phyloP scores from a whole-genome alignment of 495 filamentous ascomycete genomes.

The Aspergillus olivimuriae region DNA sequence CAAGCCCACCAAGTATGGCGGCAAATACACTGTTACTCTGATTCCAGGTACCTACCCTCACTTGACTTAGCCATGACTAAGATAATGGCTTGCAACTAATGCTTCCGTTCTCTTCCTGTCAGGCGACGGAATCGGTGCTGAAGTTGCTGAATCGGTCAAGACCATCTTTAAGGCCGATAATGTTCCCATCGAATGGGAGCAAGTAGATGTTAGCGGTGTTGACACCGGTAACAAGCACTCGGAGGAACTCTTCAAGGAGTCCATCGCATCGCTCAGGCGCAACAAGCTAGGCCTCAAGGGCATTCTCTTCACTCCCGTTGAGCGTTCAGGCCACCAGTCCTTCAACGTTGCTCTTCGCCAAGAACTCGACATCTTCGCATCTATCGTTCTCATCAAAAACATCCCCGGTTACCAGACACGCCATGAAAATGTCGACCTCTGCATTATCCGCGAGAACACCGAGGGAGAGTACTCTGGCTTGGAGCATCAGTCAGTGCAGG shows the following conservation, averaged over 20 bases:
- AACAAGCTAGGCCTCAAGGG: conserved; percentile 98
- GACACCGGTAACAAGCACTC: conserved; percentile 81
- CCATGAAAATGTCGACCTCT: conserved; percentile 92
- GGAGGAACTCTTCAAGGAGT: conserved; percentile 90
- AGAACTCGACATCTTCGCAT: conserved; percentile 99
- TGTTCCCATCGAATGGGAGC: conserved; percentile 97
- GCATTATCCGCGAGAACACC: conserved; percentile 99
- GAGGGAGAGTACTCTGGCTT: conserved; percentile 98
- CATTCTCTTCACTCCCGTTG: conserved; percentile 94
- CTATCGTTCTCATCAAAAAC: conserved; percentile 97
- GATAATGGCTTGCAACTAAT: conserved; percentile 3
- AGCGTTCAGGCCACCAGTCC: conserved; percentile 94
- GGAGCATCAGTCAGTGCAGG: conserved; percentile 94
- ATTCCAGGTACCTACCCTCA: conserved; percentile 67
- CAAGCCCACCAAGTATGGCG: conserved; percentile 98
- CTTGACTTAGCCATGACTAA: too few species aligned
- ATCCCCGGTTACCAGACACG: conserved; percentile 97
- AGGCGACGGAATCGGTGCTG: conserved; percentile 96
- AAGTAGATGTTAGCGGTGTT: conserved; percentile 91
- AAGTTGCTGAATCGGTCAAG: conserved; percentile 96
- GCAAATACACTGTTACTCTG: conserved; percentile 97
- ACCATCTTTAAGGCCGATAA: conserved; percentile 99
- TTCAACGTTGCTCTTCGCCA: conserved; percentile 99
- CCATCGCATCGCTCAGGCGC: conserved; percentile 87
- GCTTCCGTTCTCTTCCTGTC: neutral